A percentile compares a stretch with the other conserved stretches of the same genome.
These are phyloP conservation scores for Cerrena zonata DNA, from an alignment of 1,284 basidiomycete genomes.

Conservation along the genomic window DNA sequence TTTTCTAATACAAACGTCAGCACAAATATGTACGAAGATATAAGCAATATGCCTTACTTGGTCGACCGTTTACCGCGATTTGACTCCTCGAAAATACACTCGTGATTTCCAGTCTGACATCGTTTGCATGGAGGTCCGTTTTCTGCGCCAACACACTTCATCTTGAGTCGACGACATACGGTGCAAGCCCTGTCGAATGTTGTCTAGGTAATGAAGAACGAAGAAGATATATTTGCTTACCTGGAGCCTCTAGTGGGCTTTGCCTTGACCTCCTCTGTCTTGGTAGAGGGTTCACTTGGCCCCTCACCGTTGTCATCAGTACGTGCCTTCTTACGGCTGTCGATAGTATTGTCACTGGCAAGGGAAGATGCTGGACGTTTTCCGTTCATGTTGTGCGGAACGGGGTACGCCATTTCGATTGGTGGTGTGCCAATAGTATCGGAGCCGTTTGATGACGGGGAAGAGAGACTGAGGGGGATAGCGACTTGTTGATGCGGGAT, in stretches of 20 bases:
- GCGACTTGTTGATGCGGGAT: slow-evolving; percentile 26
- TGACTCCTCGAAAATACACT: slow-evolving; percentile 92
- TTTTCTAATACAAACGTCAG: slow-evolving; percentile 50
- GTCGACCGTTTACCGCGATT: slow-evolving; percentile 88
- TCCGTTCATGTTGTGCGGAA: slow-evolving; percentile 45
- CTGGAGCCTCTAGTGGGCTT: slow-evolving; percentile 84
- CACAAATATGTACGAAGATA: slow-evolving; percentile 4
- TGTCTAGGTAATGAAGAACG: slow-evolving; percentile 4
- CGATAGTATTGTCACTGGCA: slow-evolving; percentile 33
- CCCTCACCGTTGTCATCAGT: slow-evolving; percentile 48
- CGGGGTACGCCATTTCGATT: slow-evolving; percentile 49
- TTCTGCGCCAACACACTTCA: slow-evolving; percentile 95
- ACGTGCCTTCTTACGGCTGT: slow-evolving; percentile 53
- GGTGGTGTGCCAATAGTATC: slow-evolving; percentile 70
- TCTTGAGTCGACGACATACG: slow-evolving; percentile 92
- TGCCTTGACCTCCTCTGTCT: slow-evolving; percentile 60
- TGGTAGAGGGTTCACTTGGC: slow-evolving; percentile 50
- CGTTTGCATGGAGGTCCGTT: slow-evolving; percentile 89
- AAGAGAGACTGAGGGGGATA: slow-evolving; percentile 29
- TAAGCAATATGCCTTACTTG: slow-evolving; percentile 48
- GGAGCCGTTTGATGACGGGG: slow-evolving; percentile 68
- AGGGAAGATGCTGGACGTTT: slow-evolving; percentile 60
- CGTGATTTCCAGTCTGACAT: slow-evolving; percentile 74
- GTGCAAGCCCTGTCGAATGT: slow-evolving; percentile 70
- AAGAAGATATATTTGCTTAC: slow-evolving; percentile 39